phyloP scores from a whole-genome alignment of 1,284 basidiomycete genomes.

The Coniferiporia sulphurascens region DNA sequence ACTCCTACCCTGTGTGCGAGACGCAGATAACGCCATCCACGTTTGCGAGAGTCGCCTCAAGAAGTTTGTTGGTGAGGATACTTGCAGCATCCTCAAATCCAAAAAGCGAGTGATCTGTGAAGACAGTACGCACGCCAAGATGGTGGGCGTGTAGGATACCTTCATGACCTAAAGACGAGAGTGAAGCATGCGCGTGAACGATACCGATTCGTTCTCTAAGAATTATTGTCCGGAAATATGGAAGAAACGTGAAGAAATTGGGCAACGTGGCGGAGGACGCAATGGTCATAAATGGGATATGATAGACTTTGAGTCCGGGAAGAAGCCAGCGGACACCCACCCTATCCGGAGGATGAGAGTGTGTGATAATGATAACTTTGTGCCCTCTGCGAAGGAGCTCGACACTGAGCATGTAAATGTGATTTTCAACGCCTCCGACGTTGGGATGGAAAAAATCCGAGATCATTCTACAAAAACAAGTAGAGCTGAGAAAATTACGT shows the following conservation, averaged over 20 bases:
- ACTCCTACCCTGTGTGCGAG: slow-evolving; percentile 86
- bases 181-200: slow-evolving; percentile 89
- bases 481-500: background rate
- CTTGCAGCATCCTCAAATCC: slow-evolving; percentile 95
- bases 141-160: slow-evolving; percentile 85
- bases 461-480: slow-evolving; percentile 67
- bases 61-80: slow-evolving; percentile 94
- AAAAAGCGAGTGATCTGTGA: slow-evolving; percentile 97
- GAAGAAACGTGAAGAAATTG: slow-evolving; percentile 89
- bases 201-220: slow-evolving; percentile 84
- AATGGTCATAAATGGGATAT: slow-evolving; percentile 86
- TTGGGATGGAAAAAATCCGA: slow-evolving; percentile 96
- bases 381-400: slow-evolving; percentile 82
- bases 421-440: slow-evolving; percentile 95
- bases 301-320: slow-evolving; percentile 88
- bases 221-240: slow-evolving; percentile 86
- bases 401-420: slow-evolving; percentile 91
- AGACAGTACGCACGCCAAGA: slow-evolving; percentile 82
- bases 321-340: slow-evolving; percentile 86
- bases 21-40: slow-evolving; percentile 95
- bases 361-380: slow-evolving; percentile 92
- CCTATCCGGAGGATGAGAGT: slow-evolving; percentile 82
- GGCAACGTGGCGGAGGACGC: slow-evolving; percentile 90
- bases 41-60: slow-evolving; percentile 82
- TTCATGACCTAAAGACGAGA: slow-evolving; percentile 90